These are phyloP conservation scores for Coemansia asiatica DNA, from an alignment of 192 early-diverging fungal species.

Conservation along the genomic window DNA sequence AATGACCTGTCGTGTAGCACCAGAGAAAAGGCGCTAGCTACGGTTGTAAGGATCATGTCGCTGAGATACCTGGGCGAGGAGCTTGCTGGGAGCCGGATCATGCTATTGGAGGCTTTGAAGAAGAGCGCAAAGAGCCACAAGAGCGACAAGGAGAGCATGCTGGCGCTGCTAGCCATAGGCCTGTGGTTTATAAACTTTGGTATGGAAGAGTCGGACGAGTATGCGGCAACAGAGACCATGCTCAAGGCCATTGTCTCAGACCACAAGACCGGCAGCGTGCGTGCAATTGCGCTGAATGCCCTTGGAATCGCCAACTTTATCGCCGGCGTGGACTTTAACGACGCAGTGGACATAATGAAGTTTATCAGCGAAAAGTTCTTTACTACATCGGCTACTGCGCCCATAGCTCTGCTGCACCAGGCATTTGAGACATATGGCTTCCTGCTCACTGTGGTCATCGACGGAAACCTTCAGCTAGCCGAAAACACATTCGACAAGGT, in stretches of 20 bases:
- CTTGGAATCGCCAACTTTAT: constrained; percentile 47
- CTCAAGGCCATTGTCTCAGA: constrained; percentile 19
- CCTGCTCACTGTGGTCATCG: constrained; percentile 31
- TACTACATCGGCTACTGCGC: neutral
- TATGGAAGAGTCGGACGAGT: constrained; percentile 22
- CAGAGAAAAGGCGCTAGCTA: constrained; percentile 59
- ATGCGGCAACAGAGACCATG: constrained; percentile 9
- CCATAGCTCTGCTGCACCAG: constrained; percentile 15
- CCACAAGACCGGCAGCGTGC: constrained; percentile 15
- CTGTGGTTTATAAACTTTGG: constrained; percentile 54
- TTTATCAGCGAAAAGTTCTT: constrained; percentile 20
- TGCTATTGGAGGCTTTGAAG: constrained; percentile 59
- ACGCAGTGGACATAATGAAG: constrained; percentile 25
- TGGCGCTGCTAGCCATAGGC: constrained; percentile 26
- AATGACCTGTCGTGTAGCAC: constrained; percentile 55
- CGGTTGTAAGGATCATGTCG: constrained; percentile 52
- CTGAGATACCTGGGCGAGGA: constrained; percentile 58
- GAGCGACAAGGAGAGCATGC: constrained; percentile 23
- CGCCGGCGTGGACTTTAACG: constrained; percentile 32
- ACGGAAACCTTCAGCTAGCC: constrained; percentile 18
- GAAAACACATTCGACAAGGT: constrained; percentile 30
- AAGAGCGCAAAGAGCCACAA: constrained; percentile 47
- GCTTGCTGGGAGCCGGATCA: constrained; percentile 55
- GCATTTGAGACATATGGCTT: constrained; percentile 36
- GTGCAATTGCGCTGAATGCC: constrained; percentile 19